phyloP scores from a whole-genome alignment of 1,284 basidiomycete genomes.

The Malassezia arunalokei region DNA sequence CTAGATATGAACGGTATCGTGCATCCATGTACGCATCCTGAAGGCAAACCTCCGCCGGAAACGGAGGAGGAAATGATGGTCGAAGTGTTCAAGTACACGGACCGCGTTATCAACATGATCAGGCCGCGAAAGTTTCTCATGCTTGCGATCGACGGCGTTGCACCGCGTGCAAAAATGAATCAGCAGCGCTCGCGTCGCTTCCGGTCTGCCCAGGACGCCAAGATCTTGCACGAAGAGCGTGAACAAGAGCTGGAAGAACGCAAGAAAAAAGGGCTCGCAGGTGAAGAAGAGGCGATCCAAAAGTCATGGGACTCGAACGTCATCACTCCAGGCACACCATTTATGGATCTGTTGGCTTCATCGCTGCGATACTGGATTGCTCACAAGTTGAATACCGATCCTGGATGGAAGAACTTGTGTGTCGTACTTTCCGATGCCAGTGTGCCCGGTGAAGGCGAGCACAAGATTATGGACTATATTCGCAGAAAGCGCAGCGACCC shows the following conservation, averaged over 20 bases:
- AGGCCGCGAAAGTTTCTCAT: conserved; percentile 85
- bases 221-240: conserved; percentile 77
- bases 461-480: conserved; percentile 99
- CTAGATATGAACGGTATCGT: conserved; percentile 56
- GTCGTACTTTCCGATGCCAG: conserved; percentile 94
- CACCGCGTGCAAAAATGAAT: conserved; percentile 98
- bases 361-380: conserved; percentile 93
- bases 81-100: conserved; percentile 92
- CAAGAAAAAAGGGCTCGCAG: conserved; percentile 75
- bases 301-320: conserved; percentile 95
- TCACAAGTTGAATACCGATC: conserved; percentile 83
- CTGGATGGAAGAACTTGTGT: conserved; percentile 72
- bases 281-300: conserved; percentile 71
- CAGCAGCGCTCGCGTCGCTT: conserved; percentile 94
- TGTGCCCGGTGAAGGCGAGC: conserved; percentile 96
- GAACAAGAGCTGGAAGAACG: conserved; percentile 70
- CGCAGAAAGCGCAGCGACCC: conserved; percentile 74
- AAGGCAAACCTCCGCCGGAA: conserved; percentile 78
- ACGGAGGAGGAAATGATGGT: conserved; percentile 99
- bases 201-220: conserved; percentile 83
- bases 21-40: conserved; percentile 96
- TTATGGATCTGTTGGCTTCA: conserved; percentile 82
- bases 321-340: conserved; percentile 93
- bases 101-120: conserved; percentile 92
- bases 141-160: conserved; percentile 98